These are phyloP conservation scores for Phyllostachys edulis DNA, from an alignment of 176 grass and related monocot genomes.

Conservation along the genomic window DNA sequence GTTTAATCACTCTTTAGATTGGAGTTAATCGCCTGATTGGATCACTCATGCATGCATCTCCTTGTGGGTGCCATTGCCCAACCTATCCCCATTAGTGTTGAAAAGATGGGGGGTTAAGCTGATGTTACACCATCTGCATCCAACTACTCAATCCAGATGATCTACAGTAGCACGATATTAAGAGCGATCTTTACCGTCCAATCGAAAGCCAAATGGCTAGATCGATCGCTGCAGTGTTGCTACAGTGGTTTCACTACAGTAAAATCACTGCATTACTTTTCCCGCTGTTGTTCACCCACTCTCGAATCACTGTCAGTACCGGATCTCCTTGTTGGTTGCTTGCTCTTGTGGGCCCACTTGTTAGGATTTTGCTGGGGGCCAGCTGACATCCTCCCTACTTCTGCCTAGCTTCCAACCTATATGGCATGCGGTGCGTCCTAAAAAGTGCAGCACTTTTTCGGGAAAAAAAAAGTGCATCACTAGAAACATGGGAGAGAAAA, in stretches of 20 bases:
- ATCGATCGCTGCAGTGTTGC: too few relatives aligned
- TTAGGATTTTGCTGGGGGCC: not conserved
- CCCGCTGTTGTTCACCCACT: too few relatives aligned
- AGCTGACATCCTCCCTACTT: conserved; percentile 10
- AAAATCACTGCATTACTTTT: too few relatives aligned
- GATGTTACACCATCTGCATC: not conserved
- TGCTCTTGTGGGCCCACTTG: not conserved
- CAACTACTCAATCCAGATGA: too few relatives aligned
- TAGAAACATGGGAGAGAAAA: not conserved
- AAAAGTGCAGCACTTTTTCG: not conserved
- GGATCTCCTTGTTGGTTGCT: not conserved
- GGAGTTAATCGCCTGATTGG: conserved; percentile 2
- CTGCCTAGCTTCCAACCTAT: not conserved
- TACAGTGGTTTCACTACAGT: too few relatives aligned
- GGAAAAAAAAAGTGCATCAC: not conserved
- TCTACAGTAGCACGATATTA: too few relatives aligned
- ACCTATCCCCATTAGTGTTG: not conserved
- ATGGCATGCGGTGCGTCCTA: not conserved
- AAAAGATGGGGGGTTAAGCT: conserved; percentile 12
- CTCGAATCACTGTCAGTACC: too few relatives aligned
- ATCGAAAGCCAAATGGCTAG: too few relatives aligned
- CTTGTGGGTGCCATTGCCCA: conserved; percentile 19
- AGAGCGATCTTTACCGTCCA: too few relatives aligned
- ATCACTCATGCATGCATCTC: not conserved
- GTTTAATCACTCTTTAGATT: conserved; percentile 11